Evolutionary conservation across 495 filamentous ascomycete genomes (phyloP), one percentile per base, ranked within the genome.

Genomic region (Hamigera avellanea): DNA sequence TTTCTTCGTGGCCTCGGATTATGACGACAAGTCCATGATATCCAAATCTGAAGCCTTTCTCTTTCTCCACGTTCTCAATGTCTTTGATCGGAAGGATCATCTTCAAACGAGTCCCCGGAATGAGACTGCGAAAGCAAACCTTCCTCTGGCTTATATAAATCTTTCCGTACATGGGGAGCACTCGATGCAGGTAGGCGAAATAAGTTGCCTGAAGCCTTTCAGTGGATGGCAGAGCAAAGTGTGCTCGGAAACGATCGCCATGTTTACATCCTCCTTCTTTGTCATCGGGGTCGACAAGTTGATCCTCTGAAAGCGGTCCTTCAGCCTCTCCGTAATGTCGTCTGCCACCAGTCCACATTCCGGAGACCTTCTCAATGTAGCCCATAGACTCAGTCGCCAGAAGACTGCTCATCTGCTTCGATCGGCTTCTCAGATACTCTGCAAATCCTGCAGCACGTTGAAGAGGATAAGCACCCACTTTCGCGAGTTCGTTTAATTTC

Each of bases 281-380:
- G 23, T 76, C 75, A 37, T 78, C 76, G 12, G 76, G 66, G 25
- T 82, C 80, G 34, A 76, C 69, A 17, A 75, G 69, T 15, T 64
- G 68, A 19, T 72, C 69, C 39, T 85, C 74, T 2, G 81, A 64
- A 27, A 76, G 60, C 16, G 84, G 61, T 26, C 75, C 82, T 49
- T 81, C 72, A 2, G 72, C 71, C 19, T 89, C 81, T 14, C 80
- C 73, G 46, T 95, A 98, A 56, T 98, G 91, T 48, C 77, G 83
- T 50, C 80, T 79, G 13, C 85, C 84, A 19, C 91, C 91, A 38
- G 85, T 80, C 82, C 91, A 93, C 84, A 96, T 96, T 26, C 86
- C 91, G 3, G 88, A 95, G 0, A 96, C 88, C 51, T 95, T 95
- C 47, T 93, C 89, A 19, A 95, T 78, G 53, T 98, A 98, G 13